Evolutionary conservation across 805 yeast genomes (phyloP).

Genomic region (Cyberlindnera petersonii): DNA sequence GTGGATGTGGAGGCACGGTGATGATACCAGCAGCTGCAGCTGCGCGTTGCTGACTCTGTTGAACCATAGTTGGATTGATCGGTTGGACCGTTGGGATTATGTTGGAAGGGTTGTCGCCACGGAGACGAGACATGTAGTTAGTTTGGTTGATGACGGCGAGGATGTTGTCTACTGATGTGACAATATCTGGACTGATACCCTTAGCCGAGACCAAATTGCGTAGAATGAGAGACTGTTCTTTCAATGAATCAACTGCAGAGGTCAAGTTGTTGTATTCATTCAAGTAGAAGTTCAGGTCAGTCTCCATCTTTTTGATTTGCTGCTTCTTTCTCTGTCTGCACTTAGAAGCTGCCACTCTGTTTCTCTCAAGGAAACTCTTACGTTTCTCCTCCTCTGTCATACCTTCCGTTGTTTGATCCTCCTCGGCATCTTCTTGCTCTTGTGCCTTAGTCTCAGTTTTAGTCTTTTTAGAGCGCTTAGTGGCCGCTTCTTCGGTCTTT

Average conservation of each 20-base stretch:
- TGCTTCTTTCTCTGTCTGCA: slow-evolving; percentile 94
- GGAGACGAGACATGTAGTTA: slow-evolving; percentile 25
- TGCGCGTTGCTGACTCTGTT: slow-evolving; percentile 16
- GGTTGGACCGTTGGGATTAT: slow-evolving; percentile 29
- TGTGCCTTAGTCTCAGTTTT: neutral
- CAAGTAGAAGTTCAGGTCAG: slow-evolving; percentile 66
- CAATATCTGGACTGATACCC: slow-evolving; percentile 35
- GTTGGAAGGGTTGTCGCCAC: slow-evolving; percentile 26
- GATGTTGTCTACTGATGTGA: slow-evolving; percentile 37
- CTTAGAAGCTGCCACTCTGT: slow-evolving; percentile 91
- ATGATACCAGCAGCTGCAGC: slow-evolving; percentile 7
- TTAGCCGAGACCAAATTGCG: slow-evolving; percentile 39
- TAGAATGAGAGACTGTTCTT: slow-evolving; percentile 53
- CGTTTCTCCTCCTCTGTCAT: slow-evolving; percentile 73
- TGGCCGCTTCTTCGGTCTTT: slow-evolving; percentile 3
- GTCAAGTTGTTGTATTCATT: slow-evolving; percentile 65
- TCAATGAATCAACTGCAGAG: slow-evolving; percentile 50
- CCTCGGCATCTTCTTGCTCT: neutral
- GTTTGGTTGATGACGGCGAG: slow-evolving; percentile 21
- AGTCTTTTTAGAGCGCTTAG: slow-evolving; percentile 6
- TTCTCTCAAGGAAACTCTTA: slow-evolving; percentile 77
- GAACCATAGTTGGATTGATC: slow-evolving; percentile 26
- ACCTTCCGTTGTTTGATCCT: slow-evolving; percentile 10
- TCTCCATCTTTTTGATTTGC: slow-evolving; percentile 77
- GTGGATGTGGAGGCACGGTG: slow-evolving; percentile 2